Percentiles rank a stretch among this genome's conserved stretches.
phyloP scores from a whole-genome alignment of 116 monocot genomes.

The Zostera marina region DNA sequence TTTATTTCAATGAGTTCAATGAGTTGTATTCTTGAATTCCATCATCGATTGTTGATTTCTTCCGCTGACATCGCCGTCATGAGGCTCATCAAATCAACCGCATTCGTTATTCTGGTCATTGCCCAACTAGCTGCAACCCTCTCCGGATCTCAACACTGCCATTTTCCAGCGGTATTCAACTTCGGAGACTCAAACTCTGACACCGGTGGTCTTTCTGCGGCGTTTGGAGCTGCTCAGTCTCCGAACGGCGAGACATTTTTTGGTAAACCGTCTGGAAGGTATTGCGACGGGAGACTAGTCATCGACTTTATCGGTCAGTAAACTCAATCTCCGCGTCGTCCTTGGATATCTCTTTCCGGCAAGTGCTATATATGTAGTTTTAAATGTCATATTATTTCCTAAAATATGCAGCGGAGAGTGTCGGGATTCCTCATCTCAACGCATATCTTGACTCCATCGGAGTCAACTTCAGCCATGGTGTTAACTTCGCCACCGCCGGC shows the following conservation, averaged over 20 bases:
- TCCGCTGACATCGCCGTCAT: too few species aligned
- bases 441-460: conserved; percentile 82
- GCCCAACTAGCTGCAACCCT: neutral
- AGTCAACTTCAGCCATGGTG: conserved; percentile 78
- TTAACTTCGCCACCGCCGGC: conserved; percentile 89
- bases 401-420: conserved; percentile 31
- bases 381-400: too few species aligned
- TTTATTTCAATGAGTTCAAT: too few species aligned
- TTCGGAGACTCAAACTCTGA: conserved; percentile 35
- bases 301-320: conserved; percentile 26
- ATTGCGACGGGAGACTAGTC: conserved; percentile 27
- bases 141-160: conserved; percentile 3
- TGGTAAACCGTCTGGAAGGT: conserved; percentile 17
- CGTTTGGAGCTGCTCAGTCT: conserved; percentile 8
- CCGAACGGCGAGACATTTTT: conserved; percentile 31
- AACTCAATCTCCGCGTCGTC: too few species aligned
- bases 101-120: too few species aligned
- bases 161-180: conserved; percentile 22
- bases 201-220: conserved; percentile 25
- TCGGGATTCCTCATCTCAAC: conserved; percentile 48
- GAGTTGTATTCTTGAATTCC: too few species aligned
- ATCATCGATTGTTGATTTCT: too few species aligned
- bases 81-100: too few species aligned
- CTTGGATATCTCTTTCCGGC: too few species aligned
- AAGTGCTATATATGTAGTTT: too few species aligned